A percentile compares a stretch with the other conserved stretches of the same genome.
Conservation (phyloP, 495 filamentous ascomycete genomes). For the Xylaria scruposa region DNA sequence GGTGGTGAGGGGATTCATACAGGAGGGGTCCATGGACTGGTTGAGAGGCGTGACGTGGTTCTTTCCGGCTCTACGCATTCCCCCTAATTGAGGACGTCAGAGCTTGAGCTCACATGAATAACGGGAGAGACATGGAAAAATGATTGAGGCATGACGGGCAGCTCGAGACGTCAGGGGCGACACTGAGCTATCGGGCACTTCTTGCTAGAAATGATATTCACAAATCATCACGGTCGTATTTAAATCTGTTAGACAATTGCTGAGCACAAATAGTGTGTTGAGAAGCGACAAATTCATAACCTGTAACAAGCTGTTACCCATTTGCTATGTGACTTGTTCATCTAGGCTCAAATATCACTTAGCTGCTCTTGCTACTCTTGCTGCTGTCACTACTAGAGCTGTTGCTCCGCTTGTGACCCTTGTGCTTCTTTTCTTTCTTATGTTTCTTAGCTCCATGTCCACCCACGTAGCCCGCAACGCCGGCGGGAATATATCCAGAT, state of each 20-base stretch:
- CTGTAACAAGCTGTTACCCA: neutral
- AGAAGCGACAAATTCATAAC: neutral
- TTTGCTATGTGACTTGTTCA: neutral
- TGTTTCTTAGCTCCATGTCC: slow-evolving; percentile 38
- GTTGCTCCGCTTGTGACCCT: slow-evolving; percentile 34
- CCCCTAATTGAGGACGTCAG: neutral
- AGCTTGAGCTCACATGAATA: neutral
- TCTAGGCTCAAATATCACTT: neutral
- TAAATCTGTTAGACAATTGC: neutral
- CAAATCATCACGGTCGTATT: neutral
- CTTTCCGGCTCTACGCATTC: slow-evolving; percentile 4
- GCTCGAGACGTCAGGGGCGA: neutral
- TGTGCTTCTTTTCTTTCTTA: slow-evolving; percentile 40
- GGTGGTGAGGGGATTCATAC: neutral
- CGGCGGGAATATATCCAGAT: slow-evolving; percentile 27
- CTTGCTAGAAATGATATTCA: neutral
- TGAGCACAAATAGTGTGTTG: neutral
- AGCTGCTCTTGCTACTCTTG: slow-evolving; percentile 35
- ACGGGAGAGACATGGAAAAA: neutral
- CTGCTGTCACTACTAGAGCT: slow-evolving; percentile 36
- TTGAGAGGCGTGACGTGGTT: neutral
- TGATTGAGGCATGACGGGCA: neutral
- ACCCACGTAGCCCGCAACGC: slow-evolving; percentile 25
- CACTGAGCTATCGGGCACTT: neutral
- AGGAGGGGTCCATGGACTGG: neutral